These are phyloP conservation scores for Aristolochia fimbriata DNA, from an alignment of 164 flowering plant species.

Conservation along the genomic window DNA sequence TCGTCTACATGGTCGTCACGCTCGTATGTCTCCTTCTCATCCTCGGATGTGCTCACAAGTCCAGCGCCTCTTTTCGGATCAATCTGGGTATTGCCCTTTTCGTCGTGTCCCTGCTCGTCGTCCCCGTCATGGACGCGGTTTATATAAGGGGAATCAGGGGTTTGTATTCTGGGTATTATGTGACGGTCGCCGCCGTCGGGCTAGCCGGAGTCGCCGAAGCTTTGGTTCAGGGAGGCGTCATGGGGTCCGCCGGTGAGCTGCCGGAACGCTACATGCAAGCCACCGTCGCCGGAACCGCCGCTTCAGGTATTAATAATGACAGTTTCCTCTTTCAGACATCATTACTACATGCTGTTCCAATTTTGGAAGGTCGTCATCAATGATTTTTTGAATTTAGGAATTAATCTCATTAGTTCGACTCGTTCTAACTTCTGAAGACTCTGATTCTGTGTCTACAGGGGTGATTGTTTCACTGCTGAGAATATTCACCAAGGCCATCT, in stretches of 20 bases:
- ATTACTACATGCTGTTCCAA: too few species aligned
- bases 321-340: background rate
- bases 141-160: slow-evolving; percentile 64
- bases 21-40: slow-evolving; percentile 37
- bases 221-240: slow-evolving; percentile 68
- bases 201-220: slow-evolving; percentile 74
- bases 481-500: slow-evolving; percentile 75
- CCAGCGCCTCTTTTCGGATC: slow-evolving; percentile 40
- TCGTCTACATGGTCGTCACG: slow-evolving; percentile 62
- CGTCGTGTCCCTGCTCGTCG: slow-evolving; percentile 41
- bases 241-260: slow-evolving; percentile 91
- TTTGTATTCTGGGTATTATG: slow-evolving; percentile 51
- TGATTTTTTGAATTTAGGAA: too few species aligned
- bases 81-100: slow-evolving; percentile 64
- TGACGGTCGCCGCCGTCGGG: slow-evolving; percentile 46
- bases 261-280: slow-evolving; percentile 96
- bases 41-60: slow-evolving; percentile 40
- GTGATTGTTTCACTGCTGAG: slow-evolving; percentile 67
- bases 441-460: background rate
- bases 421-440: background rate
- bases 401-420: too few species aligned
- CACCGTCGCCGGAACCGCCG: slow-evolving; percentile 90
- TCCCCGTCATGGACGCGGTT: slow-evolving; percentile 60
- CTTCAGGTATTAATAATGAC: slow-evolving; percentile 52
- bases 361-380: too few species aligned